A percentile compares a stretch with the other conserved stretches of the same genome.
phyloP scores from a whole-genome alignment of 139 green algal species.

The Closterium sp. region DNA sequence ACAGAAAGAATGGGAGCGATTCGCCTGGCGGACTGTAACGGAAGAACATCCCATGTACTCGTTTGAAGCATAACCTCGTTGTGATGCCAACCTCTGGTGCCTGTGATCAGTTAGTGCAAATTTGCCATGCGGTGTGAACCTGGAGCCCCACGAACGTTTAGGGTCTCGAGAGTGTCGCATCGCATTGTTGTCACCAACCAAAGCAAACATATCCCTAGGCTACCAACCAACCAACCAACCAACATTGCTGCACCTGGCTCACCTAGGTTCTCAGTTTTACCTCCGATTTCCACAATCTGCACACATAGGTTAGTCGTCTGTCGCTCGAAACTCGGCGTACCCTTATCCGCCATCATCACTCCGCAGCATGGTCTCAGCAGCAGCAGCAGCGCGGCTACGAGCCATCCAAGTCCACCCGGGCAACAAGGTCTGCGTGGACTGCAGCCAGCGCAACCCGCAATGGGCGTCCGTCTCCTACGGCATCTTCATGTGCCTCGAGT shows the following conservation, averaged over 20 bases:
- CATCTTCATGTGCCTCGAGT: slow-evolving; percentile 98
- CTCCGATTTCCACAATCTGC: too few relatives aligned
- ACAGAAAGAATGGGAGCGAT: too few relatives aligned
- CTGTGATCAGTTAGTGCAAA: not conserved
- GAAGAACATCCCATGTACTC: too few relatives aligned
- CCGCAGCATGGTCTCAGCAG: slow-evolving; percentile 72
- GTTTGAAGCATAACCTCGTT: too few relatives aligned
- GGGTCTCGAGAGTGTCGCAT: not conserved
- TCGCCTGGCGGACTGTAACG: too few relatives aligned
- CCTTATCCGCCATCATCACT: too few relatives aligned
- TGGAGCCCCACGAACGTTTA: too few relatives aligned
- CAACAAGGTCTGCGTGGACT: slow-evolving; percentile 95
- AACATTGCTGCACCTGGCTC: too few relatives aligned
- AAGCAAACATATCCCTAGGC: not conserved
- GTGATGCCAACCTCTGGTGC: too few relatives aligned
- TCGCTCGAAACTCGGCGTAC: too few relatives aligned
- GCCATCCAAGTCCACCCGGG: slow-evolving; percentile 76
- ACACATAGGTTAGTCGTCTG: too few relatives aligned
- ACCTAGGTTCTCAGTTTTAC: too few relatives aligned
- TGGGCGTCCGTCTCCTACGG: slow-evolving; percentile 95
- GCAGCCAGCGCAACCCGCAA: slow-evolving; percentile 87
- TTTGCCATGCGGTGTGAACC: not conserved
- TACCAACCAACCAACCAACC: not conserved
- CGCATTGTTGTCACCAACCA: not conserved
- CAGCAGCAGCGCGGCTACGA: slow-evolving; percentile 72